Evolutionary conservation across 345 rosid species (phyloP).

Genomic region (Rhodomyrtus tomentosa): DNA sequence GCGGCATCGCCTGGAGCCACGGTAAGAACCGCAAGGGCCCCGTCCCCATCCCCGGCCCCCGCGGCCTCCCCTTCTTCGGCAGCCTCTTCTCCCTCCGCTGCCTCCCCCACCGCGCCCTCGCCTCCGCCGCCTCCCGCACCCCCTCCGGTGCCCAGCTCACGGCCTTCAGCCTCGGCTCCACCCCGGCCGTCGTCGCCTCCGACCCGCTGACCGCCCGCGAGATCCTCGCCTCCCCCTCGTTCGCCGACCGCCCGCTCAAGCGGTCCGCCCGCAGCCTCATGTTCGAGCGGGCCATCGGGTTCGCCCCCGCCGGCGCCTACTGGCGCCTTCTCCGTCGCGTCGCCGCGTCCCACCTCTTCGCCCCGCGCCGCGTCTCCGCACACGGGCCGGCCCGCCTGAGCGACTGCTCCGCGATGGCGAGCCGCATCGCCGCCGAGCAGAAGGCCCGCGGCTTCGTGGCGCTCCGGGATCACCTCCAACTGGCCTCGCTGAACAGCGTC

Average conservation of each 20-base stretch:
- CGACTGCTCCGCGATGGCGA: constrained; percentile 42
- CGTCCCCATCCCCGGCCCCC: constrained; percentile 49
- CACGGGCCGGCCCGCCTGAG: constrained; percentile 48
- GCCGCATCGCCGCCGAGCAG: constrained; percentile 30
- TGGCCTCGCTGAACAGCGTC: constrained; percentile 66
- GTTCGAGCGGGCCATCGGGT: constrained; percentile 89
- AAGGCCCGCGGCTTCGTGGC: constrained; percentile 21
- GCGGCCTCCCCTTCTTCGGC: constrained; percentile 71
- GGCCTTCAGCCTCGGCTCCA: constrained; percentile 80
- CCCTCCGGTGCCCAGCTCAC: constrained; percentile 35
- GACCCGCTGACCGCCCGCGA: constrained; percentile 60
- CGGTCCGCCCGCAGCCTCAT: constrained; percentile 68
- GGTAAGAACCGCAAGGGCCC: constrained; percentile 38
- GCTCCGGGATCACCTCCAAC: constrained; percentile 57
- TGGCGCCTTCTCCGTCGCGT: constrained; percentile 73
- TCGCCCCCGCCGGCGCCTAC: constrained; percentile 76
- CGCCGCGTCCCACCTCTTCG: constrained; percentile 68
- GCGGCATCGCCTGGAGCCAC: constrained; percentile 66
- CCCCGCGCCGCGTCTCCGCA: constrained; percentile 51
- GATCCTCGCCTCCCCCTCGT: constrained; percentile 52
- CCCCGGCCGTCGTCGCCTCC: constrained; percentile 63
- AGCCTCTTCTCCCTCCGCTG: constrained; percentile 54
- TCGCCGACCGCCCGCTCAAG: constrained; percentile 83
- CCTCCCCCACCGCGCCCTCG: constrained; percentile 36
- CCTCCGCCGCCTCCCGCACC: constrained; percentile 39